A percentile compares a stretch with the other conserved stretches of the same genome.
phyloP scores from a whole-genome alignment of 2,329 filamentous ascomycete genomes.

The Xylaria sp. region DNA sequence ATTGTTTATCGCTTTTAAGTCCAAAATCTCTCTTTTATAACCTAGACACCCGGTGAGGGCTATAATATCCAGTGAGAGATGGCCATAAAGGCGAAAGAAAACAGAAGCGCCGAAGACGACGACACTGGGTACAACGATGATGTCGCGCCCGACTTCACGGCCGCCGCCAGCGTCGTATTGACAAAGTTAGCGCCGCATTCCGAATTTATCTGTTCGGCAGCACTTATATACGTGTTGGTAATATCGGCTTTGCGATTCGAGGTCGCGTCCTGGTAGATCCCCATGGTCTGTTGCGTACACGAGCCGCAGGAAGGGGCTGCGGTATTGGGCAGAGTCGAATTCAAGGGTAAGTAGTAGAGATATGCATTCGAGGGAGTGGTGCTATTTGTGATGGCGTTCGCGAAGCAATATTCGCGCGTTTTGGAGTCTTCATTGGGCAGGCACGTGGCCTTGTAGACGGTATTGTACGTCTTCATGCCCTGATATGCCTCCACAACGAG shows the following conservation, averaged over 20 bases:
- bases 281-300: constrained; percentile 85
- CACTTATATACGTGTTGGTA: constrained; percentile 73
- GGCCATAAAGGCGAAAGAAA: constrained; percentile 43
- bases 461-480: constrained; percentile 80
- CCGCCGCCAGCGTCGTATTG: constrained; percentile 62
- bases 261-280: constrained; percentile 77
- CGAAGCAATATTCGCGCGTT: constrained; percentile 80
- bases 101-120: constrained; percentile 40
- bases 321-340: constrained; percentile 73
- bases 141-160: constrained; percentile 41
- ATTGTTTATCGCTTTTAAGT: constrained; percentile 2
- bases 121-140: constrained; percentile 35
- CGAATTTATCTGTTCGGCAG: constrained; percentile 78
- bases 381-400: constrained; percentile 82
- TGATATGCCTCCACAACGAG: constrained; percentile 79
- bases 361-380: constrained; percentile 78
- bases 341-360: constrained; percentile 87
- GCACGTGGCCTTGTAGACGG: constrained; percentile 84
- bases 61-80: constrained; percentile 45
- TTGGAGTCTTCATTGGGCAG: constrained; percentile 72
- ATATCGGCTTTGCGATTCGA: constrained; percentile 74
- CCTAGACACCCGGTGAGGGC: background rate
- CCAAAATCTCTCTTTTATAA: background rate
- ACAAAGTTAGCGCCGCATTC: constrained; percentile 69
- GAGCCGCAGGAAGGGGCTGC: constrained; percentile 78